Evolutionary conservation across 345 rosid species (phyloP).

Genomic region (Psidium guajava): DNA sequence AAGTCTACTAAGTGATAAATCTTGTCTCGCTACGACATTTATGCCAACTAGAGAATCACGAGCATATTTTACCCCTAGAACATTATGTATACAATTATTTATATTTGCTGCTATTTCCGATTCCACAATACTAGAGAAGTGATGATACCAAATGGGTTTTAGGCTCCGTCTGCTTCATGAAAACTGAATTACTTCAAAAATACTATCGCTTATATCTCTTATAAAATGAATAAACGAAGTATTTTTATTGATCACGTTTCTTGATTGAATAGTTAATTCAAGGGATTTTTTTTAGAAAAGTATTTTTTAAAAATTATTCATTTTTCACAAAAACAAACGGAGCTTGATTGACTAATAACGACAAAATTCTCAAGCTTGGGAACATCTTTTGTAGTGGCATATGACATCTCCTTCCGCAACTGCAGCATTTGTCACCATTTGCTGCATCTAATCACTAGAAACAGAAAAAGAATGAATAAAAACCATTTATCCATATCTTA

Average conservation of each 20-base stretch:
- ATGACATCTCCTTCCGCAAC: background rate
- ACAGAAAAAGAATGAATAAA: background rate
- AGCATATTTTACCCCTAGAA: too few relatives aligned
- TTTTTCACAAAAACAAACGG: too few relatives aligned
- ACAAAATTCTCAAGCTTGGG: too few relatives aligned
- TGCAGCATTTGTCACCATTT: background rate
- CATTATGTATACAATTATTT: too few relatives aligned
- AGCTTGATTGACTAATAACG: too few relatives aligned
- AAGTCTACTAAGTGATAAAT: background rate
- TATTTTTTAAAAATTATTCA: too few relatives aligned
- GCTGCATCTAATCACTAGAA: background rate
- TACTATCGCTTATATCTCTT: rapidly evolving
- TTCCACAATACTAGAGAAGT: background rate
- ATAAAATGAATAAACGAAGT: background rate
- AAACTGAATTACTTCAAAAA: too few relatives aligned
- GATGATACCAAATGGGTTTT: background rate
- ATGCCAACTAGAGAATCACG: too few relatives aligned
- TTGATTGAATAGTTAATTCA: rapidly evolving
- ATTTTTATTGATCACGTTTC: background rate
- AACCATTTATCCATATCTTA: background rate
- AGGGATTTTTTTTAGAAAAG: background rate
- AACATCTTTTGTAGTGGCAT: background rate
- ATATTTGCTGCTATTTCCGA: background rate
- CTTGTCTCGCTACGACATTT: background rate
- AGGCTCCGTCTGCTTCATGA: background rate